These are phyloP conservation scores for Spathaspora sp. DNA, from an alignment of 805 yeast species.

Conservation along the genomic window DNA sequence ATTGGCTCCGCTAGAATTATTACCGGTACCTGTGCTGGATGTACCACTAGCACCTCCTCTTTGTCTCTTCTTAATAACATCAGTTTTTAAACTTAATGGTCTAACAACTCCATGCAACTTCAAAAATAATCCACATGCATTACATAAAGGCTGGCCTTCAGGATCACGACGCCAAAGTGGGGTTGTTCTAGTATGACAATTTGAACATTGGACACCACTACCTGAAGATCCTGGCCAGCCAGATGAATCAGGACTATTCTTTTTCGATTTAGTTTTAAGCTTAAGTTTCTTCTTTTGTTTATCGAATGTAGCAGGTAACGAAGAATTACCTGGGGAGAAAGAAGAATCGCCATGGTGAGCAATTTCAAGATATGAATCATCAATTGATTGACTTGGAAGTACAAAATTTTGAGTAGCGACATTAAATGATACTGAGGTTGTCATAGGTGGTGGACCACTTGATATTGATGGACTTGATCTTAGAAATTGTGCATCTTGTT, in stretches of 20 bases:
- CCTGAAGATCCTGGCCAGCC: not conserved
- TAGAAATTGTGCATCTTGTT: not conserved
- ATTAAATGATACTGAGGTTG: not conserved
- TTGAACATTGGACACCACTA: constrained; percentile 33
- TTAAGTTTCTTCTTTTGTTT: not conserved
- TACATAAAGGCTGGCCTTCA: constrained; percentile 56
- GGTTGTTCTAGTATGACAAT: constrained; percentile 57
- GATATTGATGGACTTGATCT: not conserved
- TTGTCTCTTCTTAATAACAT: constrained; percentile 51
- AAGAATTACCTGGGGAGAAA: not conserved
- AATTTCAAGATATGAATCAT: constrained; percentile 2
- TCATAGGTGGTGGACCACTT: not conserved
- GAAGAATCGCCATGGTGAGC: not conserved
- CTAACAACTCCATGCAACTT: constrained; percentile 61
- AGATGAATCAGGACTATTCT: not conserved
- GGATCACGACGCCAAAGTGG: constrained; percentile 64
- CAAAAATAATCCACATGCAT: constrained; percentile 61
- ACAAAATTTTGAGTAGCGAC: not conserved
- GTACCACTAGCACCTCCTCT: constrained; percentile 1
- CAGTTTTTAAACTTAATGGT: constrained; percentile 55
- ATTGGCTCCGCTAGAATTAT: too few species aligned
- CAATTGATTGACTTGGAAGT: constrained; percentile 4
- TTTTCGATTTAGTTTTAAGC: not conserved
- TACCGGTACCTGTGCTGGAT: not conserved
- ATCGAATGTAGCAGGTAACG: not conserved